phyloP scores from a whole-genome alignment of 2,329 filamentous ascomycete species.

The Paramyrothecium sp. region DNA sequence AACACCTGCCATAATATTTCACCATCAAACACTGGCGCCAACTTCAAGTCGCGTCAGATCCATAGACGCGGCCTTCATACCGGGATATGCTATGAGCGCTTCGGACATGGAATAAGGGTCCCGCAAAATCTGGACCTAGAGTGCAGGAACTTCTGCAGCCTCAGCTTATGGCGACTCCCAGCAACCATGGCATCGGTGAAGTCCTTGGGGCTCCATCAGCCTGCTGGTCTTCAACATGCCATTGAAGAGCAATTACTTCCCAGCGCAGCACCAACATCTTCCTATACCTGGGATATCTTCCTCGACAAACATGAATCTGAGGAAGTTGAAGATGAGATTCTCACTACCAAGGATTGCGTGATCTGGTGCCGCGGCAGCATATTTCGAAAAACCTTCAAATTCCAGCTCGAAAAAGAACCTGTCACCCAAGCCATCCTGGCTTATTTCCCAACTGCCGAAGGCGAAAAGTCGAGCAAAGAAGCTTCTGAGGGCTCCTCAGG shows the following conservation, averaged over 20 bases:
- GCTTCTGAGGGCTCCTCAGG: background rate
- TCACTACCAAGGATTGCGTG: constrained; percentile 73
- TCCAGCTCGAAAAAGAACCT: constrained; percentile 81
- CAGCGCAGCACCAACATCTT: constrained; percentile 59
- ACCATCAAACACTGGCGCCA: background rate
- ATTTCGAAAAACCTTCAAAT: constrained; percentile 81
- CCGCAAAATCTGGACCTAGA: too few relatives aligned
- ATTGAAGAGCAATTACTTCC: constrained; percentile 77
- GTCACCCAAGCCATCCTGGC: constrained; percentile 86
- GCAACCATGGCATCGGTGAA: constrained; percentile 79
- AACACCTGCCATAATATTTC: background rate
- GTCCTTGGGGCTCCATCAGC: constrained; percentile 88
- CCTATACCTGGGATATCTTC: constrained; percentile 74
- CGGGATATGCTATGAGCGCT: too few relatives aligned
- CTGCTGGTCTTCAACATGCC: constrained; percentile 79
- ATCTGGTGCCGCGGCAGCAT: constrained; percentile 87
- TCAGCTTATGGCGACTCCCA: constrained; percentile 29
- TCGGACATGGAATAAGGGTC: too few relatives aligned
- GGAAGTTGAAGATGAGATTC: constrained; percentile 71
- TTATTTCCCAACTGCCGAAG: constrained; percentile 64
- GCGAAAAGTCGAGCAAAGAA: constrained; percentile 11
- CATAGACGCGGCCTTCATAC: background rate
- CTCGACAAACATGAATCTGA: constrained; percentile 36
- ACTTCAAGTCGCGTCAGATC: background rate
- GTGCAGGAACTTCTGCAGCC: background rate